Conservation (phyloP, 768 basidiomycete genomes). For the Tricholoma furcatifolium region DNA sequence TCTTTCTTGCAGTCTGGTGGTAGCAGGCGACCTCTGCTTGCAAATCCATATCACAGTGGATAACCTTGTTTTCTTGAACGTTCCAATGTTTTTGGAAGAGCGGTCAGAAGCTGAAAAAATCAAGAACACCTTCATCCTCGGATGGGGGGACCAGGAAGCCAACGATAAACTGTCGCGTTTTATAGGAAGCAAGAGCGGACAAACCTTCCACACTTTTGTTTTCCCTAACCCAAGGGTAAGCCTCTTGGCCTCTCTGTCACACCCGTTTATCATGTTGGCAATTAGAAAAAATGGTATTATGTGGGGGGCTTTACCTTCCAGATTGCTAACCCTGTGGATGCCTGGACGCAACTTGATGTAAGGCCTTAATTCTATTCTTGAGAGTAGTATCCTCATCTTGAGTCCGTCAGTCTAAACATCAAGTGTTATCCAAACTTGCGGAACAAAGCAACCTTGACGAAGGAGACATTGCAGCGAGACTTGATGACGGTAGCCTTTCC, state of each 20-base stretch:
- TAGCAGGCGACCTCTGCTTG: slow-evolving; percentile 39
- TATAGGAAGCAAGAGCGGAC: slow-evolving; percentile 16
- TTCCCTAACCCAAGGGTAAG: slow-evolving; percentile 45
- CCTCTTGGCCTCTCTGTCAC: not conserved
- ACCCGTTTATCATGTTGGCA: not conserved
- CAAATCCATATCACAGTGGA: slow-evolving; percentile 34
- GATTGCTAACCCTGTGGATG: slow-evolving; percentile 22
- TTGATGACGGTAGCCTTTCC: slow-evolving; percentile 40
- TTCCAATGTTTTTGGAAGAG: slow-evolving; percentile 55
- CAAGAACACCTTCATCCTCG: slow-evolving; percentile 43
- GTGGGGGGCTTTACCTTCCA: slow-evolving; percentile 50
- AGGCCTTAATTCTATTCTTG: slow-evolving; percentile 8
- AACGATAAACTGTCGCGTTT: slow-evolving; percentile 34
- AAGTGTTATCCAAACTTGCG: slow-evolving; percentile 32
- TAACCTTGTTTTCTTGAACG: slow-evolving; percentile 49
- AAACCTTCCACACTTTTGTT: slow-evolving; percentile 48
- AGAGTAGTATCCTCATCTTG: slow-evolving; percentile 1
- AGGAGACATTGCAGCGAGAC: slow-evolving; percentile 31
- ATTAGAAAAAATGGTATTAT: slow-evolving; percentile 48
- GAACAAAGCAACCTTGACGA: slow-evolving; percentile 32
- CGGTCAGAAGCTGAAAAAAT: slow-evolving; percentile 18
- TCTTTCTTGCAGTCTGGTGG: slow-evolving; percentile 27
- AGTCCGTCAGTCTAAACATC: slow-evolving; percentile 27
- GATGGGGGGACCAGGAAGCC: slow-evolving; percentile 43
- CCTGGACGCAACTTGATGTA: slow-evolving; percentile 45